Evolutionary conservation across 129 eudicot genomes (phyloP).

Genomic region (Calendula officinalis): DNA sequence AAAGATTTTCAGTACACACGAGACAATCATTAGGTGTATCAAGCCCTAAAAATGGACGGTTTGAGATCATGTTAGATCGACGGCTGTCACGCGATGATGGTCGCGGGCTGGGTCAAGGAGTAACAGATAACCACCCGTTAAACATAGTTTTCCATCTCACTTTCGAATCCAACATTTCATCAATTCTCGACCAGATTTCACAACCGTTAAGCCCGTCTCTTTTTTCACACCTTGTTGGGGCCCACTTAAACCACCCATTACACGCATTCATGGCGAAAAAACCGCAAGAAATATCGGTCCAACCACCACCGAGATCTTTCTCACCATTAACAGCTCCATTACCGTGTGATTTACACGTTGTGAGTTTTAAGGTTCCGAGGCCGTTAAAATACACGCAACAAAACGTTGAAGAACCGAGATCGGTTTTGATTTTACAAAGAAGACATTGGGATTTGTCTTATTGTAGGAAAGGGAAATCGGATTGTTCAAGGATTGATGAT

Average conservation of each 20-base stretch:
- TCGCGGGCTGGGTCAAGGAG: constrained; percentile 99
- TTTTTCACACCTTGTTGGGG: constrained; percentile 83
- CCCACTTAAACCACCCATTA: constrained; percentile 81
- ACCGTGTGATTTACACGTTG: constrained; percentile 91
- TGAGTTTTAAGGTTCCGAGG: constrained; percentile 79
- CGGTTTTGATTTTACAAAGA: constrained; percentile 58
- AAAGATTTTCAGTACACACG: constrained; percentile 83
- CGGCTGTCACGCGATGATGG: constrained; percentile 85
- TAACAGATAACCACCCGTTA: constrained; percentile 83
- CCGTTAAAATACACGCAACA: constrained; percentile 71
- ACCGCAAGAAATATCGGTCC: constrained; percentile 62
- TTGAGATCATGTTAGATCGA: constrained; percentile 95
- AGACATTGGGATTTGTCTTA: constrained; percentile 82
- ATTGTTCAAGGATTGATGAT: constrained; percentile 64
- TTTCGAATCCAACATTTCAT: constrained; percentile 69
- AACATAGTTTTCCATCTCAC: constrained; percentile 73
- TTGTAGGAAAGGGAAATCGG: constrained; percentile 69
- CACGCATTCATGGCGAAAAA: constrained; percentile 76
- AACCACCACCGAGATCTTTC: constrained; percentile 86
- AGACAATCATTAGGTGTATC: constrained; percentile 92
- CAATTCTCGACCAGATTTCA: constrained; percentile 33
- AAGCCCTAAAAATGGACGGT: constrained; percentile 78
- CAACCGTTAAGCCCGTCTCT: constrained; percentile 72
- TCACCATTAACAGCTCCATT: constrained; percentile 77
- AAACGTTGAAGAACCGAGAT: constrained; percentile 50